A percentile compares a stretch with the other conserved stretches of the same genome.
phyloP scores from a whole-genome alignment of 129 eudicot species.

The Chrysanthemum makinoi region DNA sequence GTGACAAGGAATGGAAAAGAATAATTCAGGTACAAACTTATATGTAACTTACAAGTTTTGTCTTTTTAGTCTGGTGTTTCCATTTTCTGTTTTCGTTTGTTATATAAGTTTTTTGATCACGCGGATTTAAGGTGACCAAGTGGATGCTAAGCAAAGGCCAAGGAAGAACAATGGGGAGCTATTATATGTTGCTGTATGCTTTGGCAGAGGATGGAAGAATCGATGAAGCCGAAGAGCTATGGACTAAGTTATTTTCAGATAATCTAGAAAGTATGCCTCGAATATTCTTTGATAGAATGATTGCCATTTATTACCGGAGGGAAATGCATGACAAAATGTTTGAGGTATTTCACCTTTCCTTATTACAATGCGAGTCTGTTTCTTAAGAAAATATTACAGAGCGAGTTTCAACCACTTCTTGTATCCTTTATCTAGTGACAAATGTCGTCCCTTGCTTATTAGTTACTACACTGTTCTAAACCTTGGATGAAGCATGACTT shows the following conservation, averaged over 20 bases:
- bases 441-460: background rate
- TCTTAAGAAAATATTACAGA: background rate
- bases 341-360: constrained; percentile 52
- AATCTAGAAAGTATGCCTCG: constrained; percentile 89
- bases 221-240: constrained; percentile 94
- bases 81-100: background rate
- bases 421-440: constrained; percentile 4
- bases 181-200: constrained; percentile 70
- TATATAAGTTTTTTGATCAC: background rate
- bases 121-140: constrained; percentile 62
- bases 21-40: constrained; percentile 64
- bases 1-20: constrained; percentile 85
- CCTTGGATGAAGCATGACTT: constrained; percentile 4
- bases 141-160: constrained; percentile 99
- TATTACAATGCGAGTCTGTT: too few relatives aligned
- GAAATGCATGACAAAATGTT: constrained; percentile 86
- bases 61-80: background rate
- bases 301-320: constrained; percentile 60
- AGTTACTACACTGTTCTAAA: background rate
- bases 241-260: constrained; percentile 64
- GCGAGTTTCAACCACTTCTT: background rate
- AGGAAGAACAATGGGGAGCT: constrained; percentile 98
- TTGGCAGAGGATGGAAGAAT: constrained; percentile 91
- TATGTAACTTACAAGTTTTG: background rate
- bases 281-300: constrained; percentile 81